Conservation (phyloP, 108 stramenopile species). For the Cyclotella atomus region DNA sequence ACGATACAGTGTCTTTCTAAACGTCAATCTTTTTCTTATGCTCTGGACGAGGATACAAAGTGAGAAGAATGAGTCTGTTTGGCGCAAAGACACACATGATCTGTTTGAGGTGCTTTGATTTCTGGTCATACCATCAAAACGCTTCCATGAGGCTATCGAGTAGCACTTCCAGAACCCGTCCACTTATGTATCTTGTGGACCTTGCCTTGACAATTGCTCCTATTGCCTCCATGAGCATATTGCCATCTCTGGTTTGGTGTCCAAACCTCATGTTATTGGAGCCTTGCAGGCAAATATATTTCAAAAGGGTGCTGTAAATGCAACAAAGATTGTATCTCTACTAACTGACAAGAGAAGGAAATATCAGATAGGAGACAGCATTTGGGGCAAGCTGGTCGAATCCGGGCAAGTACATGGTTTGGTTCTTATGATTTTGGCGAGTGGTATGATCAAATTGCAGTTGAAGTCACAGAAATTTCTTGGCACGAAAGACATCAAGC, state of each 20-base stretch:
- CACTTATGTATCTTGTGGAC: not conserved
- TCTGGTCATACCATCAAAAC: slow-evolving; percentile 1
- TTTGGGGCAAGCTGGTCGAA: not conserved
- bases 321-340: not conserved
- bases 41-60: not conserved
- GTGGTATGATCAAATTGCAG: not conserved
- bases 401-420: slow-evolving; percentile 12
- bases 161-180: slow-evolving; percentile 6
- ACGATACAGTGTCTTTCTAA: not conserved
- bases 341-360: not conserved
- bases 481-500: not conserved
- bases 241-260: not conserved
- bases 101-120: not conserved
- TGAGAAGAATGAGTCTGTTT: not conserved
- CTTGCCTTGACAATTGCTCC: not conserved
- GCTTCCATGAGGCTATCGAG: slow-evolving; percentile 15
- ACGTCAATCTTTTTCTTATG: not conserved
- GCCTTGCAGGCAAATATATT: not conserved
- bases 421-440: not conserved
- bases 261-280: not conserved
- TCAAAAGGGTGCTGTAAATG: not conserved
- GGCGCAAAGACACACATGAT: not conserved
- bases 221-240: not conserved
- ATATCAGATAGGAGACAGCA: not conserved
- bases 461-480: not conserved